Percentiles rank a stretch among this genome's conserved stretches.
Conservation (phyloP, 495 filamentous ascomycete genomes). For the Lepraria neglecta region DNA sequence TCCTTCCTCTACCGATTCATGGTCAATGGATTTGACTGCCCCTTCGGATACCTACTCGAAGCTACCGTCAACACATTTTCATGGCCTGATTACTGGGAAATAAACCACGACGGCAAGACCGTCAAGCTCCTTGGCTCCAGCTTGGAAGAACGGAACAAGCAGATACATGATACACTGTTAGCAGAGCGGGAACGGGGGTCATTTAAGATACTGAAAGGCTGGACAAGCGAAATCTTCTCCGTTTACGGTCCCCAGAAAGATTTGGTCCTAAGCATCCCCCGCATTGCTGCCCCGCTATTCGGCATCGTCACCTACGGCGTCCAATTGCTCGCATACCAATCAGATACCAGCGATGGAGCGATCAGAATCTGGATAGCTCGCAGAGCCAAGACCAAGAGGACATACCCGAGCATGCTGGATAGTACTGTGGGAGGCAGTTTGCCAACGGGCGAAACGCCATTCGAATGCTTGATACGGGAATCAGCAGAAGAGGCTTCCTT, state of each 20-base stretch:
- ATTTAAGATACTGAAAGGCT: conserved; percentile 36
- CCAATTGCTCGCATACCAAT: conserved; percentile 45
- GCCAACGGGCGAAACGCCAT: conserved; percentile 35
- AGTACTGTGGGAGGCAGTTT: conserved; percentile 52
- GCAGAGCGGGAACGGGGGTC: conserved; percentile 19
- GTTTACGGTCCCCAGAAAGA: conserved; percentile 36
- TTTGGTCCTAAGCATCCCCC: conserved; percentile 40
- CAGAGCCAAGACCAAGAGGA: conserved; percentile 40
- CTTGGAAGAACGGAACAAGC: background rate
- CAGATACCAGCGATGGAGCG: conserved; percentile 22
- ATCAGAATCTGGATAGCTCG: conserved; percentile 48
- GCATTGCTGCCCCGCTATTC: conserved; percentile 44
- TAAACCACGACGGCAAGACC: background rate
- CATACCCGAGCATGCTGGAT: conserved; percentile 50
- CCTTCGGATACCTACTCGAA: background rate
- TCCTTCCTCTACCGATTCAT: background rate
- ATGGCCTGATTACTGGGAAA: background rate
- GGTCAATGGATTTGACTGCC: background rate
- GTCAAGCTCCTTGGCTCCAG: background rate
- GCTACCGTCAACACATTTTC: background rate
- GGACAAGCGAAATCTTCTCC: conserved; percentile 44
- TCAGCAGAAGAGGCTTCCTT: conserved; percentile 41
- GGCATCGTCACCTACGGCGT: conserved; percentile 46
- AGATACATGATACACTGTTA: background rate
- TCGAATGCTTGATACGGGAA: conserved; percentile 32